phyloP scores from a whole-genome alignment of 2,329 filamentous ascomycete species.

The Venturia carpophila region DNA sequence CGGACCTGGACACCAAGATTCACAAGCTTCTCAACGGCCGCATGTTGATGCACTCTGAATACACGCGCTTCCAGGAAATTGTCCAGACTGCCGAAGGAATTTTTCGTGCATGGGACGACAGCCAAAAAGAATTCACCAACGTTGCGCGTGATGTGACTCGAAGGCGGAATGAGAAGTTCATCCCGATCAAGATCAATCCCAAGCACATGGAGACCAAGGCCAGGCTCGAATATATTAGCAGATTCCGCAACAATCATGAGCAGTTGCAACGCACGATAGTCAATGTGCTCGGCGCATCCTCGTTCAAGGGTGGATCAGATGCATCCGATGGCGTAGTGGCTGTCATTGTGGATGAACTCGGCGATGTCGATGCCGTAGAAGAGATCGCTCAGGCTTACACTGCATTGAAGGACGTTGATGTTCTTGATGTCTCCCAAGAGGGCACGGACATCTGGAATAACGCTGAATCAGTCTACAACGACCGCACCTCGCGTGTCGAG shows the following conservation, averaged over 20 bases:
- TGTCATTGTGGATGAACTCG: conserved; percentile 83
- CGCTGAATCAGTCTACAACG: conserved; percentile 93
- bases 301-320: conserved; percentile 36
- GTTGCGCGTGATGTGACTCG: conserved; percentile 91
- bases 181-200: conserved; percentile 90
- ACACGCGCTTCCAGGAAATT: conserved; percentile 76
- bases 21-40: conserved; percentile 80
- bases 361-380: conserved; percentile 92
- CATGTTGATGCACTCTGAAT: conserved; percentile 85
- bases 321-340: conserved; percentile 34
- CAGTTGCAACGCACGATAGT: conserved; percentile 94
- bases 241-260: conserved; percentile 94
- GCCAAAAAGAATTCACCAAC: conserved; percentile 95
- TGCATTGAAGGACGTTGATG: conserved; percentile 86
- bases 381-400: conserved; percentile 94
- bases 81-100: conserved; percentile 80
- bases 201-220: conserved; percentile 85
- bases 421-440: conserved; percentile 83
- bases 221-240: conserved; percentile 84
- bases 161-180: conserved; percentile 93
- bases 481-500: conserved; percentile 91
- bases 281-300: conserved; percentile 77
- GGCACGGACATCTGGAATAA: conserved; percentile 89
- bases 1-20: conserved; percentile 78
- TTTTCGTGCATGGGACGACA: conserved; percentile 90